Conservation (phyloP, 1,139 yeast species). For the Suhomyces choctaworum region DNA sequence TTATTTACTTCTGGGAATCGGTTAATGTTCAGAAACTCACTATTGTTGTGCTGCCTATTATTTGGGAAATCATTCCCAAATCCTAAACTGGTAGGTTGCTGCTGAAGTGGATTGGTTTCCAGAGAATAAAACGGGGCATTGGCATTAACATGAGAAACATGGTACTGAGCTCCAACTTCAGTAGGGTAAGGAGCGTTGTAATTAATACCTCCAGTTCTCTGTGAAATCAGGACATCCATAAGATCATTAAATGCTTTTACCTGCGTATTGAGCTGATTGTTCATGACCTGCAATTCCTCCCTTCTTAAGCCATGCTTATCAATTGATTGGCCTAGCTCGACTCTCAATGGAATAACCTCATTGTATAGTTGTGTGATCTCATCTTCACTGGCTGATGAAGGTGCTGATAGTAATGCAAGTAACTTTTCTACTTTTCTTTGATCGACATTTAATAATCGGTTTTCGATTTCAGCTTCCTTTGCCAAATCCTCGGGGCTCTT, state of each 20-base stretch:
- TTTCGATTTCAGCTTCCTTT: constrained; percentile 34
- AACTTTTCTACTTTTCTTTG: constrained; percentile 28
- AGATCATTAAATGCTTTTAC: constrained; percentile 68
- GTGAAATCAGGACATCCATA: constrained; percentile 52
- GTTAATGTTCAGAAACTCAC: constrained; percentile 31
- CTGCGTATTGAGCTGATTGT: constrained; percentile 68
- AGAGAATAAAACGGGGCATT: no score
- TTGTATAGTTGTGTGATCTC: constrained; percentile 62
- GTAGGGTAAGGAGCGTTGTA: constrained; percentile 23
- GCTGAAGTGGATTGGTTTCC: constrained; percentile 20
- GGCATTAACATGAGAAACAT: no score
- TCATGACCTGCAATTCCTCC: constrained; percentile 71
- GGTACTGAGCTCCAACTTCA: constrained; percentile 1
- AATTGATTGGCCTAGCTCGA: constrained; percentile 67
- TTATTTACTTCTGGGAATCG: constrained; percentile 33
- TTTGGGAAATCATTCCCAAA: constrained; percentile 31
- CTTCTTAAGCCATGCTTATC: constrained; percentile 74
- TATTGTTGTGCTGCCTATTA: constrained; percentile 1
- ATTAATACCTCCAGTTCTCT: constrained; percentile 18
- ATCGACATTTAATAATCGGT: constrained; percentile 29
- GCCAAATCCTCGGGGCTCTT: constrained; percentile 53
- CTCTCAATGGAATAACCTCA: constrained; percentile 68
- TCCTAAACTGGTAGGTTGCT: constrained; percentile 40
- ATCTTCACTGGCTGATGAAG: constrained; percentile 34
- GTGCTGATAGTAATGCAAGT: constrained; percentile 52